Evolutionary conservation across 2,329 filamentous ascomycete species (phyloP).

Genomic region (Neopestalotiopsis rosae): DNA sequence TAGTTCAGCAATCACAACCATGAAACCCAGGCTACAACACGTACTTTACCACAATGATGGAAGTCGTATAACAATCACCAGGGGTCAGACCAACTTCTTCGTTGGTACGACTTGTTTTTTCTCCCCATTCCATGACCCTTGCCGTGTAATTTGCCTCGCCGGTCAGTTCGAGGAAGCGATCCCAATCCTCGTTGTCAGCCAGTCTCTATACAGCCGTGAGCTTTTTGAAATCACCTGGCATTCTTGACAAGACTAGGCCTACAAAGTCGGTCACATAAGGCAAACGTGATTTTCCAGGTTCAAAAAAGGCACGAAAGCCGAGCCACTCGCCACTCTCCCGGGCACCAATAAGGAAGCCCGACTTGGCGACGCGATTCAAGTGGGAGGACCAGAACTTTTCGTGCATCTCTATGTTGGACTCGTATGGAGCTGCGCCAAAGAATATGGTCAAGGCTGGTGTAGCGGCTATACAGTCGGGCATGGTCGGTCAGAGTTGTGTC

Average conservation of each 20-base stretch:
- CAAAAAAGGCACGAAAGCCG: slow-evolving; percentile 7
- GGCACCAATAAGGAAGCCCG: background rate
- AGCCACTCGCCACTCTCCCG: slow-evolving; percentile 4
- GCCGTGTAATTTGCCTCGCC: background rate
- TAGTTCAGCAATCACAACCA: background rate
- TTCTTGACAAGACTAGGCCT: background rate
- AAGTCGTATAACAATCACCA: slow-evolving; percentile 6
- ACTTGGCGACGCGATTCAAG: slow-evolving; percentile 8
- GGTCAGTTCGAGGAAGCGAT: slow-evolving; percentile 7
- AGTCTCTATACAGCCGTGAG: background rate
- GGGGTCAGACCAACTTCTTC: background rate
- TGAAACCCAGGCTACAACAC: background rate
- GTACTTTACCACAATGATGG: slow-evolving; percentile 12
- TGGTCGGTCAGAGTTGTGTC: background rate
- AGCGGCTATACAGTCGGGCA: background rate
- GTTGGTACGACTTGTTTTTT: background rate
- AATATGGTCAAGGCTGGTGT: slow-evolving; percentile 11
- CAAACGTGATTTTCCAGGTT: slow-evolving; percentile 4
- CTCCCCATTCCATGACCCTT: slow-evolving; percentile 1
- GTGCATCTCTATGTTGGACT: slow-evolving; percentile 12
- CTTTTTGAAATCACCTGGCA: background rate
- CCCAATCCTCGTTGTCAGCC: slow-evolving; percentile 2
- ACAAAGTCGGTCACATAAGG: slow-evolving; percentile 10
- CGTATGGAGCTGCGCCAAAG: slow-evolving; percentile 12
- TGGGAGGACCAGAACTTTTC: slow-evolving; percentile 12